A percentile compares a stretch with the other conserved stretches of the same genome.
Evolutionary conservation across 2,329 filamentous ascomycete species (phyloP).

Genomic region (Blastomyces emzantsi): DNA sequence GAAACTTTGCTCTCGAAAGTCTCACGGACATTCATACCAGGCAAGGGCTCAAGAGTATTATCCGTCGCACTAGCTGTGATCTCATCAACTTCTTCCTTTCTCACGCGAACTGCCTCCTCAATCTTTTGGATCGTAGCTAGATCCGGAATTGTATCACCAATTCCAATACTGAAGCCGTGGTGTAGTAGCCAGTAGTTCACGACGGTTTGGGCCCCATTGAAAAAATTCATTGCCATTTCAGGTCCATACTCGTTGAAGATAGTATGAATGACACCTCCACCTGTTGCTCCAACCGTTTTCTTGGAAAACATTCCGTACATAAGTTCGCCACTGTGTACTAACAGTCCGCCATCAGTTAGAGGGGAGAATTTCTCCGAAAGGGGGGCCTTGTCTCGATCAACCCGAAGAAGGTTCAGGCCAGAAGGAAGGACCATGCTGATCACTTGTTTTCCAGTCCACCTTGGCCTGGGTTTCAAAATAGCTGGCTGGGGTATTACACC

Average conservation of each 20-base stretch:
- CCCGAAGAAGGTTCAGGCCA: conserved; percentile 68
- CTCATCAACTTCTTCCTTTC: conserved; percentile 70
- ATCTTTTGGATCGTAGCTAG: conserved; percentile 74
- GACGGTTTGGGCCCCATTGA: conserved; percentile 90
- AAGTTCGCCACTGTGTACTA: conserved; percentile 79
- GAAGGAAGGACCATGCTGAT: conserved; percentile 85
- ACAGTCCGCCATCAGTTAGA: conserved; percentile 63
- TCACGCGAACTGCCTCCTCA: conserved; percentile 66
- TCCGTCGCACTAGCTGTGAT: conserved; percentile 71
- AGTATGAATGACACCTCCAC: conserved; percentile 87
- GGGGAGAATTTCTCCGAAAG: conserved; percentile 50
- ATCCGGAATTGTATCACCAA: conserved; percentile 95
- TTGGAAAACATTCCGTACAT: conserved; percentile 88
- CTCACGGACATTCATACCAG: conserved; percentile 97
- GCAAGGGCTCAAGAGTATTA: conserved; percentile 82
- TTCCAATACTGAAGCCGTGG: conserved; percentile 94
- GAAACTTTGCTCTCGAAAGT: conserved; percentile 98
- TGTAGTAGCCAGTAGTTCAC: conserved; percentile 97
- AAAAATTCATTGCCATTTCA: conserved; percentile 80
- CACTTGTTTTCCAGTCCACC: conserved; percentile 98
- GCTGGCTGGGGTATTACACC: conserved; percentile 86
- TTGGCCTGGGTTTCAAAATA: conserved; percentile 83
- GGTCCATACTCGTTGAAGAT: conserved; percentile 92
- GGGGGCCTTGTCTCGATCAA: conserved; percentile 51
- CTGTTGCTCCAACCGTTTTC: conserved; percentile 84